These are phyloP conservation scores for Magnolia officinalis DNA, from an alignment of 164 flowering plant species.

Conservation along the genomic window DNA sequence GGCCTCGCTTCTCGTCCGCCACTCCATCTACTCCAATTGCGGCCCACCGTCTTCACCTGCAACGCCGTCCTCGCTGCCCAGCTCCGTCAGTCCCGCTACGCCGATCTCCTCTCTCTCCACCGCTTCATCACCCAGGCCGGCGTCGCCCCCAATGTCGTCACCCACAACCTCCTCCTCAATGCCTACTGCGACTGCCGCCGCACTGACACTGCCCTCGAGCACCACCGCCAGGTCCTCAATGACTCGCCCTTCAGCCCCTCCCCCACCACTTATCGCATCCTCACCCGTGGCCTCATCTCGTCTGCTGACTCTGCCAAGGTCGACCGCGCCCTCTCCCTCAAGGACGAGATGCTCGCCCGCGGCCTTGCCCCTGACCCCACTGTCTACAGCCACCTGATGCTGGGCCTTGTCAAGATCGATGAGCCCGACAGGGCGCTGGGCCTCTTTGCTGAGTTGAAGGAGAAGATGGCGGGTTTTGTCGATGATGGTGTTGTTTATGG, in stretches of 20 bases:
- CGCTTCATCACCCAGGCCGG: constrained; percentile 82
- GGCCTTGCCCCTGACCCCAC: constrained; percentile 61
- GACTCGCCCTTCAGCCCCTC: constrained; percentile 79
- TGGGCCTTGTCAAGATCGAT: constrained; percentile 46
- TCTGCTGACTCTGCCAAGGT: constrained; percentile 38
- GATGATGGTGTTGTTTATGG: constrained; percentile 74
- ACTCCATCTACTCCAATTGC: constrained; percentile 89
- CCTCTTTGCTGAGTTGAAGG: constrained; percentile 76
- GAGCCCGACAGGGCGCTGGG: constrained; percentile 57
- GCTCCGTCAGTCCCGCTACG: constrained; percentile 60
- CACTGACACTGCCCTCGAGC: constrained; percentile 68
- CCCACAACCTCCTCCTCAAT: constrained; percentile 61
- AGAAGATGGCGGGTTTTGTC: constrained; percentile 47
- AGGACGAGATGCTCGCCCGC: constrained; percentile 62
- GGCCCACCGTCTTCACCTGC: constrained; percentile 82
- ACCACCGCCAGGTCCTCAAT: constrained; percentile 60
- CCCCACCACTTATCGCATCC: constrained; percentile 65
- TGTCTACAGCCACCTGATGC: constrained; percentile 67
- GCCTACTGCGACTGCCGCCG: constrained; percentile 78
- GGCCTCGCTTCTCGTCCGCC: constrained; percentile 75
- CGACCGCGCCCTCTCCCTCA: constrained; percentile 57
- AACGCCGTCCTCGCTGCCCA: constrained; percentile 80
- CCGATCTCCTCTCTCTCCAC: constrained; percentile 76
- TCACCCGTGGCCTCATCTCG: constrained; percentile 60
- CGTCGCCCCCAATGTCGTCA: constrained; percentile 63